Evolutionary conservation across 345 rosid species (phyloP).

Genomic region (Eucalyptus marginata): DNA sequence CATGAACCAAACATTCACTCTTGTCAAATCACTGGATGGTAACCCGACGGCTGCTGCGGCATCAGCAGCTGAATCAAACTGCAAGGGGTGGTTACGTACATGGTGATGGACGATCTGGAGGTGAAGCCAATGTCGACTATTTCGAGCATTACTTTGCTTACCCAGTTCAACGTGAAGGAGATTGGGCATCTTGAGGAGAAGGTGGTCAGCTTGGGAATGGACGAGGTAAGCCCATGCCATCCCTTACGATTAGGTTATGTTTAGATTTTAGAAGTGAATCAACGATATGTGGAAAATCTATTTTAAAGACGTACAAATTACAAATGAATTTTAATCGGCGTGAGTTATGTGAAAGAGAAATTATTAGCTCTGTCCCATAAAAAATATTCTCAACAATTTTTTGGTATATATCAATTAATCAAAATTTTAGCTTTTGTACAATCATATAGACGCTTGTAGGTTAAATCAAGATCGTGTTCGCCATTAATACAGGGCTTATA

Average conservation of each 20-base stretch:
- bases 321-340: background rate
- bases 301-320: background rate
- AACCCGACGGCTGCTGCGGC: background rate
- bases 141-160: conserved; percentile 2
- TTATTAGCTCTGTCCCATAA: too few species aligned
- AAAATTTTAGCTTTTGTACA: too few species aligned
- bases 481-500: too few species aligned
- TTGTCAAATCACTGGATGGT: background rate
- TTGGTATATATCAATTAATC: too few species aligned
- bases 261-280: background rate
- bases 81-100: conserved; percentile 8
- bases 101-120: conserved; percentile 19
- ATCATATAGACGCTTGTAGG: too few species aligned
- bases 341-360: background rate
- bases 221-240: conserved; percentile 5
- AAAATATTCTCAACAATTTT: too few species aligned
- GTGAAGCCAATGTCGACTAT: conserved; percentile 15
- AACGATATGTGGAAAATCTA: background rate
- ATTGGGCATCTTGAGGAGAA: background rate
- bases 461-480: too few species aligned
- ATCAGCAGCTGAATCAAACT: background rate
- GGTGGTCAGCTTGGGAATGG: background rate
- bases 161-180: conserved; percentile 4
- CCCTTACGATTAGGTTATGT: background rate
- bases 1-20: rapidly evolving